Base-by-base conservation (phyloP, 768 basidiomycete species). In the Pulveroboletus sp. region DNA sequence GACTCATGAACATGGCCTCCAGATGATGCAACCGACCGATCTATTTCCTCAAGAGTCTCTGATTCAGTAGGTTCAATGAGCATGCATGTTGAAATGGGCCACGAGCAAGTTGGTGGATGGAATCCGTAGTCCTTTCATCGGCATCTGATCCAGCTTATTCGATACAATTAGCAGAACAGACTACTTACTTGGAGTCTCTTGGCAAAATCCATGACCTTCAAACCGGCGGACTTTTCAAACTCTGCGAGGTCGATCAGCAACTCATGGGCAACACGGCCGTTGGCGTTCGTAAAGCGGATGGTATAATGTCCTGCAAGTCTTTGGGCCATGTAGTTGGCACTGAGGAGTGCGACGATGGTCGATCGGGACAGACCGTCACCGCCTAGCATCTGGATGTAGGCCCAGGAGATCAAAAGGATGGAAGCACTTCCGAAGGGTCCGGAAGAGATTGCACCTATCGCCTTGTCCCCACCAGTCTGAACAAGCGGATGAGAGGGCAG, bases 381-480 rank as follows among this genome's bases (percentile, higher is more conserved):
- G 26, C 96, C 96, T n/a, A 99, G 81, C 96, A 99, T 98, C 74
- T 90, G 95, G 78, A 96, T 91, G 69, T 96, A 99, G 11, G 96
- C 95, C 94, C 95, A 98, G 0, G 94, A 97, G 61, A 98, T 97
- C 53, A 94, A 77, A 41, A 90, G 84, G 61, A 99, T 93, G 7
- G 92, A 94, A 3, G 96, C 90, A 57, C 92, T 94, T 39, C 96
- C 95, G 64, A 83, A 98, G 0, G 93, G 96, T 2, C 89, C 93
- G 0, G 90, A 90, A 8, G 95, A 83, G 40, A 98, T 86, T 6
- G 96, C 89, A 28, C 85, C 75, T 54, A 99, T 97, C 2, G 86
- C 82, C 43, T 80, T 70, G n/a, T 74, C 65, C 10, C 85, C 83
- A 33, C 83, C 84, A 8, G 76, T 81, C 21, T 78, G 68, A 52